Base-by-base conservation (phyloP, 768 basidiomycete species). In the Gyrodon lividus region DNA sequence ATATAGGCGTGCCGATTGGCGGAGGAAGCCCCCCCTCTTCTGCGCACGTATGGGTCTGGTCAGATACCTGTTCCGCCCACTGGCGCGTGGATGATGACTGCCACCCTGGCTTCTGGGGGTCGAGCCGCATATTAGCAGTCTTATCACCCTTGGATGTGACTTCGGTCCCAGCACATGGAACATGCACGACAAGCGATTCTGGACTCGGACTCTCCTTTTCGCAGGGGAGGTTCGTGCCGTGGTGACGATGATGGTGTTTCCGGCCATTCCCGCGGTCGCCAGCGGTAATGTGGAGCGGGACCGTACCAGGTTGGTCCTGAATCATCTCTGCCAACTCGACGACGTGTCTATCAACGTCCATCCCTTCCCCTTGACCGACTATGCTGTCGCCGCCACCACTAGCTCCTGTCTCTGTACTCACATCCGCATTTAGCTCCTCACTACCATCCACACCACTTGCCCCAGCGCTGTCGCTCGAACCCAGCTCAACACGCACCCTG, bases 11-110 rank as follows among this genome's bases (percentile, higher is more conserved):
- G n/a, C 44, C 41, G 7, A 47, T 35, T 20, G 38, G 45, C 14
- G 43, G 56, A 4, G 50, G 48, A 43, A 30, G 44, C 23, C 46
- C 28, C 5, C 30, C 47, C 14, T 47, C 57, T 45, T 43, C 55
- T 22, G 13, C 28, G 13, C 26, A 50, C 16, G 33, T 46, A 33
- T 59, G 57, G 2, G 68, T 69, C 53, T 72, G 66, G 45, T 72
- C 67, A 7, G 62, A 65, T 7, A 74, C 69, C 45, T 70, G 70
- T 56, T 79, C 74, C 13, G 72, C 78, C 80, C 80, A 81, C 49
- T 71, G 68, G 46, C 71, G 69, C 14, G 78, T 80, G 24, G 68
- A 59, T 22, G 59, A 58, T 22, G 59, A 44, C 24, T 60, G 58
- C 62, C 61, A 60, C 30, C 55, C 63, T 3, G 58, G 43, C 49